Percentiles rank a stretch among this genome's conserved stretches.
phyloP scores from a whole-genome alignment of 225 moss, liverwort and hornwort species.

The Marchantia paleacea region DNA sequence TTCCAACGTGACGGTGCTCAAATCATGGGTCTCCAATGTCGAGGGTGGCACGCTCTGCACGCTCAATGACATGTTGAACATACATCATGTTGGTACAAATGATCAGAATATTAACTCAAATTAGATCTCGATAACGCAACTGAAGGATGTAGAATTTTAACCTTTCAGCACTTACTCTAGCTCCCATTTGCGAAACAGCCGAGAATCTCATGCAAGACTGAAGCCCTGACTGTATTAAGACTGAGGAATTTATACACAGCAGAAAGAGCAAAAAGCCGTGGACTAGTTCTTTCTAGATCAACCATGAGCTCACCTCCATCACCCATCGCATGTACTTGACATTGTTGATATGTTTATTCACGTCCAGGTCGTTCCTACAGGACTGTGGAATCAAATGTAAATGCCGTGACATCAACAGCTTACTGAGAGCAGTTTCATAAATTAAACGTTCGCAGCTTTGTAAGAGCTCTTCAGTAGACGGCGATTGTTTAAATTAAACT shows the following conservation, averaged over 20 bases:
- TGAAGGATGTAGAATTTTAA: not conserved
- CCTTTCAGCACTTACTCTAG: not conserved
- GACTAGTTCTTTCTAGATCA: not conserved
- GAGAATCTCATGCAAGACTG: not conserved
- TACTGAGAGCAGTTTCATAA: not conserved
- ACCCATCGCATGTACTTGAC: conserved; percentile 69
- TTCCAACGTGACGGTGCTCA: conserved; percentile 52
- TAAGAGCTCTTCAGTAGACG: not conserved
- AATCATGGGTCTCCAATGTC: conserved; percentile 40
- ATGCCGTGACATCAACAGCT: no score
- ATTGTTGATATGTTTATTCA: conserved; percentile 71
- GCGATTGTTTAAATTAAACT: not conserved
- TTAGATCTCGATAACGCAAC: no score
- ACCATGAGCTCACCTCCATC: conserved; percentile 38
- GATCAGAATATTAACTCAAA: no score
- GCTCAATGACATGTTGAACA: not conserved
- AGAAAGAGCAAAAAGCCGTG: no score
- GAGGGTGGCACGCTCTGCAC: conserved; percentile 44
- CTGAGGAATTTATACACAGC: not conserved
- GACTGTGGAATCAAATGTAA: conserved; percentile 22
- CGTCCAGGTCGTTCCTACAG: conserved; percentile 47
- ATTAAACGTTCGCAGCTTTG: no score
- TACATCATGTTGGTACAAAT: not conserved
- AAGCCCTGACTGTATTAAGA: not conserved
- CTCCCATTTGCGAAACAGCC: no score